Conservation (phyloP, 176 grass and related monocot species). For the Chrysopogon serrulatus region DNA sequence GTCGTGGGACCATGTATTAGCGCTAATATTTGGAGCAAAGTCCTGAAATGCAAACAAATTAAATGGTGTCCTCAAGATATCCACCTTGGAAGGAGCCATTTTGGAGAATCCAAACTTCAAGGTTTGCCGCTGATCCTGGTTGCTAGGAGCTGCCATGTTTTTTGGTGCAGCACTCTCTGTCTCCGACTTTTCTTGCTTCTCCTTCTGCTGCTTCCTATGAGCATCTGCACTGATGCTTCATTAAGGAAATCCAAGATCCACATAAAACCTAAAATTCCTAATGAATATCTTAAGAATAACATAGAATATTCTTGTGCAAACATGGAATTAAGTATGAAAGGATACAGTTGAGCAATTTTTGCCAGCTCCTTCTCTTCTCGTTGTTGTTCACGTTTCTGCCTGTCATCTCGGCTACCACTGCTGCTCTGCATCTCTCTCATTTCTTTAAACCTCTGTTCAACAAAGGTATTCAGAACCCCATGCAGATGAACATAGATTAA, state of each 20-base stretch:
- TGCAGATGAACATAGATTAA: not conserved
- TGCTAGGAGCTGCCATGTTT: conserved; percentile 15
- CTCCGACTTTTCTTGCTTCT: conserved; percentile 51
- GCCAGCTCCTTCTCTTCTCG: conserved; percentile 95
- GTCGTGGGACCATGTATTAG: not conserved
- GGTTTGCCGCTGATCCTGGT: conserved; percentile 66
- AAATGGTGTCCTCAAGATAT: not conserved
- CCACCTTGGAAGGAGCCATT: conserved; percentile 60
- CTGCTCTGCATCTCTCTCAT: conserved; percentile 94
- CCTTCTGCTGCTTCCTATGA: conserved; percentile 68
- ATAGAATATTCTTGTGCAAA: not conserved
- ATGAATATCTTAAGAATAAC: not conserved
- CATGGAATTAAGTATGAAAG: no score
- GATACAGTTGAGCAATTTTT: conserved; percentile 93
- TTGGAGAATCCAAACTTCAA: conserved; percentile 96
- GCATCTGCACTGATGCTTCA: conserved; percentile 65
- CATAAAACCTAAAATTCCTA: not conserved
- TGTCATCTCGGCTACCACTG: conserved; percentile 69
- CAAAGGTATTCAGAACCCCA: not conserved
- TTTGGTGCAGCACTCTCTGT: conserved; percentile 21
- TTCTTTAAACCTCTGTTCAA: conserved; percentile 79
- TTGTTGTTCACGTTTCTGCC: conserved; percentile 89
- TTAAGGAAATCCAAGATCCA: conserved; percentile 37
- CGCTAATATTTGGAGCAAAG: not conserved
- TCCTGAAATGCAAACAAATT: not conserved